Evolutionary conservation across 2,329 filamentous ascomycete species (phyloP), one percentile per base, ranked within the genome.

Genomic region (Dactylellina drechsleri): DNA sequence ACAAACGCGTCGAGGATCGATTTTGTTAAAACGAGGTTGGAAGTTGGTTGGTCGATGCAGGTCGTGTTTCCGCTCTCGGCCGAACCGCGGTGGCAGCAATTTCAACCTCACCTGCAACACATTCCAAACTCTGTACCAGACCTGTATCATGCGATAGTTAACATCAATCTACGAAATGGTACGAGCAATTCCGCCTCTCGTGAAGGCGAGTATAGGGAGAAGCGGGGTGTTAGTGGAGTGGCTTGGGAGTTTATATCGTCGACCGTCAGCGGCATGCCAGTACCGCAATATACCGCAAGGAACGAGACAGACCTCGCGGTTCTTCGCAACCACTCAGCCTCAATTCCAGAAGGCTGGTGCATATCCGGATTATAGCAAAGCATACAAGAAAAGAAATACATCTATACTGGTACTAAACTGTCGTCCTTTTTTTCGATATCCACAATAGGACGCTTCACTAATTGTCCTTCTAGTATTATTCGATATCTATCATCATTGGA

Each of bases 401-500:
- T 76, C 71, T 13, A 71, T 76, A 54, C 47, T 76, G 59, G 66
- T 71, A 72, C 31, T 59, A 13, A 15, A 13, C 18, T 58, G 43
- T 6, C 13, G 16, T 18, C 12, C 16, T 7, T 23, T 26, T 52
- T 13, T 52, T 18, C 4, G 13, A n/a, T 47, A 10, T 18, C 47
- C 20, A 52, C 5, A 20, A 26, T 2, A 7, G 5, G 10, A 13
- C 6, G 4, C 2, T 20, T 52, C 18, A 5, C 18, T 52, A 52
- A 52, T 18, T 23, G 3, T n/a, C 16, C 10, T 7, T 2, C n/a
- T 71, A 75, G 71, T 75, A 75, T 40, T 95, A 94, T 81, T 87
- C 89, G 13, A 82, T 93, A 77, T 92, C 90, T 81, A 84, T 92
- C 76, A 92, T 94, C 70, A 83, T 95, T 61, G 91, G 90, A 66